Percentiles rank a stretch among this genome's conserved stretches.
These are phyloP conservation scores for Magnusiomyces clavatus DNA, from an alignment of 1,139 yeast species.

Conservation along the genomic window DNA sequence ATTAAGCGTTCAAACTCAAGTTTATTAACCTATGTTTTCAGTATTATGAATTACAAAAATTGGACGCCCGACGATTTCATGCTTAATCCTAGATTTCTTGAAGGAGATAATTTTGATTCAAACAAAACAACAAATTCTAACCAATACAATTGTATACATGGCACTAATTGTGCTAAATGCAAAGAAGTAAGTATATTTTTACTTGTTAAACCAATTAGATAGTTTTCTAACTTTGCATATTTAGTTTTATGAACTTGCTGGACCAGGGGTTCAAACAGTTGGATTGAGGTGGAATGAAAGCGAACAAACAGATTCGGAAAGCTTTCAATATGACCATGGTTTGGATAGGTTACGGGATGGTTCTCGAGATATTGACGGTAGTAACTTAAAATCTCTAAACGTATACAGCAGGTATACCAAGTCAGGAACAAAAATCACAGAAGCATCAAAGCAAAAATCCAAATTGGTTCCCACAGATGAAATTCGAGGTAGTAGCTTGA, in stretches of 20 bases:
- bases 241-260: constrained; percentile 2
- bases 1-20: neutral
- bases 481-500: too few relatives aligned
- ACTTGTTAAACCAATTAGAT: neutral
- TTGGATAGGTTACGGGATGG: neutral
- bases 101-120: neutral
- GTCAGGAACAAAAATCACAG: neutral
- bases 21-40: neutral
- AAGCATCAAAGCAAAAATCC: neutral
- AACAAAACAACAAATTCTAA: neutral
- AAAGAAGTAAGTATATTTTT: neutral
- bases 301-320: neutral
- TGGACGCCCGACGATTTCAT: constrained; percentile 2
- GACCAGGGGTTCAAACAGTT: neutral
- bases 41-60: neutral
- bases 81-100: neutral
- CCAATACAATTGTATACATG: neutral
- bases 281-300: neutral
- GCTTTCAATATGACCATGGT: neutral
- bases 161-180: neutral
- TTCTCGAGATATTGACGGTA: too few relatives aligned
- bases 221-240: neutral
- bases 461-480: too few relatives aligned
- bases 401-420: neutral
- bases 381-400: neutral